Evolutionary conservation across 306 rosid species (phyloP).

Genomic region (Rosa lucieae): DNA sequence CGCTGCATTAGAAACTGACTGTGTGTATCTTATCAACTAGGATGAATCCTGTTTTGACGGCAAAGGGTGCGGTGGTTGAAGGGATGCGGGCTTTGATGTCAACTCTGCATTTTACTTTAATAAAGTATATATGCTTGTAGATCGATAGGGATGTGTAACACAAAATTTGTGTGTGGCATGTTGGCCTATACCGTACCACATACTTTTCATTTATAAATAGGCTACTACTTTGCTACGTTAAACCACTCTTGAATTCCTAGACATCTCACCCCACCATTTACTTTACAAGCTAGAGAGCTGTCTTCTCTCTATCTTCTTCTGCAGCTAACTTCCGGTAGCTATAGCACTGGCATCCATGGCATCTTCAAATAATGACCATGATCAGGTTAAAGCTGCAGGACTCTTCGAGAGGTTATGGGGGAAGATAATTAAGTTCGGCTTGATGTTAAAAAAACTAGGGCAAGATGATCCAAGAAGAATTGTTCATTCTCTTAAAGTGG

Average conservation of each 20-base stretch:
- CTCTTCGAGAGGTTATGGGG: not conserved
- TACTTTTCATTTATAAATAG: not conserved
- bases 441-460: constrained; percentile 20
- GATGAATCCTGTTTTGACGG: too few relatives aligned
- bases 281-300: not conserved
- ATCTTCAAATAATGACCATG: constrained; percentile 1
- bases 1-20: too few relatives aligned
- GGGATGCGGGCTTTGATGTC: too few relatives aligned
- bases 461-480: constrained; percentile 29
- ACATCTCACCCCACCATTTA: not conserved
- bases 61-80: too few relatives aligned
- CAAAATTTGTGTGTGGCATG: too few relatives aligned
- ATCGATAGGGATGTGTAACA: too few relatives aligned
- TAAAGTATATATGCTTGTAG: too few relatives aligned
- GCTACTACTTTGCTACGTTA: not conserved
- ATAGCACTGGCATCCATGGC: not conserved
- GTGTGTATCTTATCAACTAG: too few relatives aligned
- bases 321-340: not conserved
- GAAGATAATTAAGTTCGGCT: not conserved
- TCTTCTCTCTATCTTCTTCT: not conserved
- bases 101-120: too few relatives aligned
- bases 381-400: not conserved
- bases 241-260: not conserved
- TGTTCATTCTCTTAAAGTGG: constrained; percentile 31
- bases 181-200: too few relatives aligned